Percentiles rank a stretch among this genome's conserved stretches.
phyloP scores from a whole-genome alignment of 768 basidiomycete species.

The Termitomyces sp. region DNA sequence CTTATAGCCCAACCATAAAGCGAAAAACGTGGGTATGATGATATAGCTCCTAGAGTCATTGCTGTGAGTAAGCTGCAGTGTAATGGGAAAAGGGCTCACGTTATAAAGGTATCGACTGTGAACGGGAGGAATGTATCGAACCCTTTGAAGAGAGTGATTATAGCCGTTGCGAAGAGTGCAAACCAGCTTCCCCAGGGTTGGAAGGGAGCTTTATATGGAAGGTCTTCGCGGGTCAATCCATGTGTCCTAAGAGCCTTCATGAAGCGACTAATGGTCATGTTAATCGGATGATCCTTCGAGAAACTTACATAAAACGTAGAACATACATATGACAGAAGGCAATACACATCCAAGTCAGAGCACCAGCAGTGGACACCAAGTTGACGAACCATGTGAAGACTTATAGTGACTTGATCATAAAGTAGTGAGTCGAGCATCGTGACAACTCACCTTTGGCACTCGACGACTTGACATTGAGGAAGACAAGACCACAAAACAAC shows the following conservation, averaged over 20 bases:
- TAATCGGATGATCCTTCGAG: not conserved
- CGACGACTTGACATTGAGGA: conserved; percentile 49
- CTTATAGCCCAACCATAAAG: conserved; percentile 41
- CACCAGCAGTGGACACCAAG: conserved; percentile 44
- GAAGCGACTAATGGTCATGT: conserved; percentile 27
- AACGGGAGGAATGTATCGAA: conserved; percentile 50
- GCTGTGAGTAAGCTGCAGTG: conserved; percentile 2
- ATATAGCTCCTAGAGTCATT: conserved; percentile 38
- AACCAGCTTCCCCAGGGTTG: conserved; percentile 61
- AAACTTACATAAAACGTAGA: not conserved
- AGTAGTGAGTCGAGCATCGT: not conserved
- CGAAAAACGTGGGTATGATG: conserved; percentile 37
- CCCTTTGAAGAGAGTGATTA: conserved; percentile 59
- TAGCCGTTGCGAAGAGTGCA: conserved; percentile 45
- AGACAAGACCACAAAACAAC: conserved; percentile 52
- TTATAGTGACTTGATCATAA: conserved; percentile 10
- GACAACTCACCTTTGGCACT: conserved; percentile 43
- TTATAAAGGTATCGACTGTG: conserved; percentile 55
- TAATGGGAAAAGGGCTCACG: conserved; percentile 30
- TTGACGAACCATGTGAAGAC: conserved; percentile 50
- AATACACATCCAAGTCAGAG: conserved; percentile 50
- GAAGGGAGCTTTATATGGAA: conserved; percentile 57
- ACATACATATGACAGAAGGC: conserved; percentile 57
- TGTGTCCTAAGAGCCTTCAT: conserved; percentile 42
- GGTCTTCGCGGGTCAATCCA: conserved; percentile 35